Evolutionary conservation across 23 red algal genomes (phyloP).

Genomic region (Gracilariopsis chorda): DNA sequence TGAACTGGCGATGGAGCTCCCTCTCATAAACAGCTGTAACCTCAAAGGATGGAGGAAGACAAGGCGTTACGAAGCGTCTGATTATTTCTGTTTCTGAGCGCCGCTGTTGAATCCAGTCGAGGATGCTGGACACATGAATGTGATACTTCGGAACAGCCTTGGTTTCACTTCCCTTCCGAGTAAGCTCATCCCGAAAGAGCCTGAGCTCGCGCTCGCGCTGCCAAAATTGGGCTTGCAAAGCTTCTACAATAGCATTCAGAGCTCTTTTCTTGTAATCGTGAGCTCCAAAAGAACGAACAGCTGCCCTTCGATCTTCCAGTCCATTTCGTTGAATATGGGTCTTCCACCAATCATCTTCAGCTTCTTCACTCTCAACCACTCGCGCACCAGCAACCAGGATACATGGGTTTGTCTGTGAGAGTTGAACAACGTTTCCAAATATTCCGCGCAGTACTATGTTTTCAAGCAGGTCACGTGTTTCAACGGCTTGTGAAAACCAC

Average conservation of each 20-base stretch:
- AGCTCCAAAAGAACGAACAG: slow-evolving; percentile 44
- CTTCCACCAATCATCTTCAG: slow-evolving; percentile 69
- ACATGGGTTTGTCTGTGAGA: slow-evolving; percentile 57
- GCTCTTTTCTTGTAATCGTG: slow-evolving; percentile 51
- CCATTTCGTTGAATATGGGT: slow-evolving; percentile 4
- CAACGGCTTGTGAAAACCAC: slow-evolving; percentile 25
- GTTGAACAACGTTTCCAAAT: slow-evolving; percentile 22
- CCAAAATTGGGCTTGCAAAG: slow-evolving; percentile 37
- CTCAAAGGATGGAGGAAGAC: slow-evolving; percentile 58
- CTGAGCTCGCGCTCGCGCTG: slow-evolving; percentile 35
- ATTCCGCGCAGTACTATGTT: slow-evolving; percentile 51
- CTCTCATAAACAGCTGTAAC: slow-evolving; percentile 43
- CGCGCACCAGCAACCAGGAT: slow-evolving; percentile 62
- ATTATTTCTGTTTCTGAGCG: slow-evolving; percentile 46
- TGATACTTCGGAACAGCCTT: background rate
- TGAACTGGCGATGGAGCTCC: slow-evolving; percentile 56
- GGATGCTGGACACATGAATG: slow-evolving; percentile 6
- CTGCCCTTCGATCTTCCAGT: background rate
- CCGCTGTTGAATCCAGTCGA: slow-evolving; percentile 50
- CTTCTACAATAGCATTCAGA: slow-evolving; percentile 19
- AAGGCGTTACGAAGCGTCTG: slow-evolving; percentile 61
- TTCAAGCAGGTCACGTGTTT: slow-evolving; percentile 44
- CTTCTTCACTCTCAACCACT: slow-evolving; percentile 54
- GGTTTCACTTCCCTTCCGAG: background rate
- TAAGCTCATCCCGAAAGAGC: background rate